These are phyloP conservation scores for Fraxinus floribunda DNA, from an alignment of 305 asterid species.

Conservation along the genomic window DNA sequence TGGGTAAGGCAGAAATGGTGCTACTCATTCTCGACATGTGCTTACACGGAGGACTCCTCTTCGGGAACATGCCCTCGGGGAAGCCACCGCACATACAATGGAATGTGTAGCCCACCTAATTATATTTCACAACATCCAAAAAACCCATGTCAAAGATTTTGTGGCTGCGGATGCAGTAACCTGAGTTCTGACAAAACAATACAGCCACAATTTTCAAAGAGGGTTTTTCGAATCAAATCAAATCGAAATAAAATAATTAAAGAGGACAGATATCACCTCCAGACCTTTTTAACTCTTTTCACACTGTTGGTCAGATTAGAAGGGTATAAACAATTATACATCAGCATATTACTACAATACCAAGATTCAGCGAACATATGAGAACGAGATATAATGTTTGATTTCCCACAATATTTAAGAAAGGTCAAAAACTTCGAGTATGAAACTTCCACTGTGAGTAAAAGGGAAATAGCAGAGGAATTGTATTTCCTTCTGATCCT, in stretches of 20 bases:
- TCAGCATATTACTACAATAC: neutral
- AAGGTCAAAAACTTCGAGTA: neutral
- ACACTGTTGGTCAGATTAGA: neutral
- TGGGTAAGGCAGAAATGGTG: neutral
- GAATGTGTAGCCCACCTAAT: neutral
- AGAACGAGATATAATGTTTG: neutral
- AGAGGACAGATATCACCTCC: neutral
- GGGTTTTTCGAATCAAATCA: neutral
- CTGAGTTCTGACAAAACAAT: neutral
- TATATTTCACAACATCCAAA: constrained; percentile 2
- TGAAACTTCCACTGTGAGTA: neutral
- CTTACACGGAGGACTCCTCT: neutral
- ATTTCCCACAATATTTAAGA: neutral
- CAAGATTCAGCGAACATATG: neutral
- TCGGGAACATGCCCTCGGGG: neutral
- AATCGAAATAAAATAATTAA: neutral
- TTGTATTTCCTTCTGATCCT: neutral
- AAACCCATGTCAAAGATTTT: neutral
- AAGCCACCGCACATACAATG: neutral
- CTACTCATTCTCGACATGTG: neutral
- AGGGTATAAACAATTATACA: neutral
- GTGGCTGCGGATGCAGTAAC: neutral
- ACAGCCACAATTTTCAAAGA: neutral
- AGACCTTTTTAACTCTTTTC: neutral
- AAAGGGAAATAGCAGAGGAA: neutral